Conservation (phyloP, 139 green algal genomes). For the Coelastrella sp. region DNA sequence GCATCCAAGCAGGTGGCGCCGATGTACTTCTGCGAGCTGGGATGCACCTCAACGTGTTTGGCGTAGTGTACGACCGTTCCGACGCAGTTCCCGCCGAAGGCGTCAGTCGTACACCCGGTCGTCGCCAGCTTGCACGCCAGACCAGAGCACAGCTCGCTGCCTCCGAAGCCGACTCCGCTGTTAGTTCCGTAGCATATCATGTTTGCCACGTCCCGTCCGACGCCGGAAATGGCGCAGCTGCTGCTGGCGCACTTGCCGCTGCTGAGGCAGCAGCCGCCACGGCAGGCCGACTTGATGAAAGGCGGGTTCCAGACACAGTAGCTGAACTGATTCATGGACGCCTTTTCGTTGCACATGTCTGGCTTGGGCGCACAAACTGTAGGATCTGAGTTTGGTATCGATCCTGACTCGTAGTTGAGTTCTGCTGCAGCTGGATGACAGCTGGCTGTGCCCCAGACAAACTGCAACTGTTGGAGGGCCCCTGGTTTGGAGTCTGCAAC, state of each 20-base stretch:
- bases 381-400: neutral
- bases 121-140: constrained; percentile 44
- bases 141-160: constrained; percentile 29
- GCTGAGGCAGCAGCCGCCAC: constrained; percentile 39
- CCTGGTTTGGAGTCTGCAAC: constrained; percentile 6
- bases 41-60: neutral
- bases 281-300: constrained; percentile 33
- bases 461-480: constrained; percentile 33
- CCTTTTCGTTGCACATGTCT: constrained; percentile 46
- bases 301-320: constrained; percentile 44
- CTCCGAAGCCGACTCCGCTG: constrained; percentile 27
- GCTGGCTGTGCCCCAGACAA: constrained; percentile 4
- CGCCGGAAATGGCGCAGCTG: constrained; percentile 39
- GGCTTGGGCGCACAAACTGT: neutral
- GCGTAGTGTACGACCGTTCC: constrained; percentile 36
- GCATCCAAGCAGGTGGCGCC: constrained; percentile 36
- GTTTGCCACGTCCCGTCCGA: constrained; percentile 36
- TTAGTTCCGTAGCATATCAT: constrained; percentile 51
- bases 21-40: neutral
- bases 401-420: neutral
- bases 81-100: constrained; percentile 47
- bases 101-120: constrained; percentile 41
- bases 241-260: constrained; percentile 52
- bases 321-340: constrained; percentile 42
- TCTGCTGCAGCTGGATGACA: constrained; percentile 5